Evolutionary conservation across 1,284 basidiomycete genomes (phyloP), one percentile per base, ranked within the genome.

Genomic region (Ceratobasidium sp.): DNA sequence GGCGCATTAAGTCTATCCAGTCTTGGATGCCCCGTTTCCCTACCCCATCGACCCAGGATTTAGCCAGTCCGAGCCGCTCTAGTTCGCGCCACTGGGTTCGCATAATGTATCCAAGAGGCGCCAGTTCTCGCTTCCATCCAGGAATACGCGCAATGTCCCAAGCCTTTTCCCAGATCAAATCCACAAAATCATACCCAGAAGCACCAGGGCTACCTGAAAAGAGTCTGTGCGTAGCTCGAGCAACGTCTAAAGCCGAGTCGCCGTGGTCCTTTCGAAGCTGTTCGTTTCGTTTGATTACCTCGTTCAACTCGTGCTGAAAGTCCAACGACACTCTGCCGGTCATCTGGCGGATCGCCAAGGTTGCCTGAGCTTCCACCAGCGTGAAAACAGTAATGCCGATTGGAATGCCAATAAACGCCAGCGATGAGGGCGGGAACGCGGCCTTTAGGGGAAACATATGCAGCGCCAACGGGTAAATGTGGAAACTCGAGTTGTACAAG

Each of bases 341-440:
- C 64, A 67, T 67, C 50, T 67, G 64, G 16, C 64, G 64, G 12
- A 43, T 36, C 3, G 64, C 64, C 4, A 67, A 36, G 32, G 64
- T 46, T 2, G 88, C 87, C 79, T 93, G 91, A 0, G 86, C 87
- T 78, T 93, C 90, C 52, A 87, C 82, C 0, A 91, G 76, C 0
- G 90, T 89, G 61, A 92, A 83, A 1, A 91, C 91, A 0, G 82
- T 83, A 26, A 91, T 85, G 32, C 80, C 81, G 28, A 83, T 79
- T 0, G 83, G 84, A 2, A 92, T 84, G 1, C 89, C 87, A 64
- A 91, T 81, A 79, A 93, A 92, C 3, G 86, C 88, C 34, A 92
- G 77, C 10, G 84, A 85, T 1, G 83, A 79, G 0, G 85, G 80
- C 1, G 88, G 87, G 74, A 84, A 86, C 16, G 78, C 76, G 16